Conservation (phyloP, 768 basidiomycete genomes). For the Clitopilus passeckerianus region DNA sequence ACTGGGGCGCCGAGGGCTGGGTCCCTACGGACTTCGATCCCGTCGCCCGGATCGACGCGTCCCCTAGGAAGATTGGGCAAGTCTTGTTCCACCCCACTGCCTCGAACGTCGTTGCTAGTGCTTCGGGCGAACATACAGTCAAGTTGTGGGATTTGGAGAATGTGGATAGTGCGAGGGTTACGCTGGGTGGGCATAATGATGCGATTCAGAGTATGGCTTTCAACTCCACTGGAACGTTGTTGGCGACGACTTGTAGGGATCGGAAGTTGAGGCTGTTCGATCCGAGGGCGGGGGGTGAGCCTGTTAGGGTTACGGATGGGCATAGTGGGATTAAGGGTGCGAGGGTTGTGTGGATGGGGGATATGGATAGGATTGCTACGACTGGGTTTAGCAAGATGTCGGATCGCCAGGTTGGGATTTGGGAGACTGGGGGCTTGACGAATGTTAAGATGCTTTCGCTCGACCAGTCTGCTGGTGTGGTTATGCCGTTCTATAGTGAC, state of each 20-base stretch:
- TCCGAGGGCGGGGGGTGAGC: slow-evolving; percentile 74
- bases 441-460: slow-evolving; percentile 75
- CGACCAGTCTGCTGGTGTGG: slow-evolving; percentile 88
- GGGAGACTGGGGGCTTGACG: slow-evolving; percentile 77
- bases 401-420: slow-evolving; percentile 85
- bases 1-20: slow-evolving; percentile 84
- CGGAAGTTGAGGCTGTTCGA: slow-evolving; percentile 92
- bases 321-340: slow-evolving; percentile 94
- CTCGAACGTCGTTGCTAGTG: slow-evolving; percentile 76
- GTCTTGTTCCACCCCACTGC: slow-evolving; percentile 94
- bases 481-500: slow-evolving; percentile 98
- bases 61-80: slow-evolving; percentile 88
- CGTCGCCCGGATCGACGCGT: slow-evolving; percentile 72
- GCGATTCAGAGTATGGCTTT: slow-evolving; percentile 84
- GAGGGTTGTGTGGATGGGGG: slow-evolving; percentile 88
- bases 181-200: slow-evolving; percentile 76
- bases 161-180: slow-evolving; percentile 55
- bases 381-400: slow-evolving; percentile 98
- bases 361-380: slow-evolving; percentile 81
- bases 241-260: slow-evolving; percentile 91
- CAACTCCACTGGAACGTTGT: slow-evolving; percentile 71
- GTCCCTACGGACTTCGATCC: slow-evolving; percentile 81
- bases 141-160: slow-evolving; percentile 89
- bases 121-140: slow-evolving; percentile 77
- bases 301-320: slow-evolving; percentile 79